Evolutionary conservation across 179 eudicot genomes (phyloP).

Genomic region (Beta lomatogona): DNA sequence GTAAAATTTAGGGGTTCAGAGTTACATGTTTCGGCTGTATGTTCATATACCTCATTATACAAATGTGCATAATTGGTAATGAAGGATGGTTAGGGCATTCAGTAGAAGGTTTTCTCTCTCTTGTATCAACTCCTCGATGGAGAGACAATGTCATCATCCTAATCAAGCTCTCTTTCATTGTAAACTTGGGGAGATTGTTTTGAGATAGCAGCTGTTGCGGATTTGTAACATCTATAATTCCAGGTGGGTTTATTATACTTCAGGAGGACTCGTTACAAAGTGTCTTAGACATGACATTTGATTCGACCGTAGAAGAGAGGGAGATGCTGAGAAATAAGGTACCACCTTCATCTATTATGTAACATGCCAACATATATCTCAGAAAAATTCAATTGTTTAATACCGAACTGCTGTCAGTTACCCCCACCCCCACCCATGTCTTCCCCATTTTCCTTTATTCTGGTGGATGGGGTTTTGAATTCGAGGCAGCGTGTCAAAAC

Average conservation of each 20-base stretch:
- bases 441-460: too few species aligned
- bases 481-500: too few species aligned
- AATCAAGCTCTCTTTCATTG: background rate
- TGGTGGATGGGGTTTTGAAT: too few species aligned
- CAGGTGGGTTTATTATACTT: constrained; percentile 95
- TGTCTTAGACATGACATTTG: constrained; percentile 80
- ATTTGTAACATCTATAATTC: constrained; percentile 27
- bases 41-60: too few species aligned
- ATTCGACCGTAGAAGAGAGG: constrained; percentile 89
- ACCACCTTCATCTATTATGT: background rate
- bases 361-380: background rate
- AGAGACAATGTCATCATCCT: background rate
- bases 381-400: too few species aligned
- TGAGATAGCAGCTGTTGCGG: background rate
- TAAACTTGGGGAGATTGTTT: background rate
- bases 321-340: constrained; percentile 95
- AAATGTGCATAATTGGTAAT: background rate
- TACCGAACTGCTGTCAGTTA: too few species aligned
- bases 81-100: background rate
- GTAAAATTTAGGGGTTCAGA: background rate
- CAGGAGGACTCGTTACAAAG: constrained; percentile 79
- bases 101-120: background rate
- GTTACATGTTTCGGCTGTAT: background rate
- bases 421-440: too few species aligned
- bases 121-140: background rate